Evolutionary conservation across 192 early-diverging fungal species (phyloP).

Genomic region (Coemansia sp.): DNA sequence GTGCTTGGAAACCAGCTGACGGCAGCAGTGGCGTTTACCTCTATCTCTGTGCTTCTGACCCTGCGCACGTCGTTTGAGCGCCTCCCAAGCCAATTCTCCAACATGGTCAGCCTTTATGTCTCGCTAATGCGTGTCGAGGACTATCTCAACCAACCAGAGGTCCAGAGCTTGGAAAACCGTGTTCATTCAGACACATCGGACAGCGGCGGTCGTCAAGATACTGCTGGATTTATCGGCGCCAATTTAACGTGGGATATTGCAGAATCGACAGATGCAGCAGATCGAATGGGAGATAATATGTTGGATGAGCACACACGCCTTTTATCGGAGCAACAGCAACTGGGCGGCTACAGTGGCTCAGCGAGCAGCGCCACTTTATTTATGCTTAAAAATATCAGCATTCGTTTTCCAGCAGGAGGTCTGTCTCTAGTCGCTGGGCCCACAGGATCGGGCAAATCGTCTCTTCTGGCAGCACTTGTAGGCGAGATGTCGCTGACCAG

Average conservation of each 20-base stretch:
- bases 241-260: slow-evolving; percentile 37
- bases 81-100: slow-evolving; percentile 58
- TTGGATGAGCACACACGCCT: not conserved
- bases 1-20: slow-evolving; percentile 59
- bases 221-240: slow-evolving; percentile 37
- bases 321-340: not conserved
- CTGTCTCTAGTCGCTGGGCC: slow-evolving; percentile 79
- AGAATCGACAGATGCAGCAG: not conserved
- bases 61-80: slow-evolving; percentile 63
- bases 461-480: slow-evolving; percentile 71
- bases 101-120: slow-evolving; percentile 59
- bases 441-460: slow-evolving; percentile 88
- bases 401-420: slow-evolving; percentile 65
- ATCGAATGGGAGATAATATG: not conserved
- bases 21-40: slow-evolving; percentile 67
- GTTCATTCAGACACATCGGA: not conserved
- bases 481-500: slow-evolving; percentile 65
- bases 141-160: slow-evolving; percentile 72
- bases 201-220: not conserved
- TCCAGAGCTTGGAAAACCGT: slow-evolving; percentile 55
- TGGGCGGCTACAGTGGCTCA: not conserved
- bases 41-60: slow-evolving; percentile 67
- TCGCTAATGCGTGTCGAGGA: slow-evolving; percentile 67
- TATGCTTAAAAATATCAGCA: slow-evolving; percentile 50
- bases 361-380: not conserved